Percentiles rank a stretch among this genome's conserved stretches.
Conservation (phyloP, 2,329 filamentous ascomycete species). For the Tolypocladium ovalisporum region DNA sequence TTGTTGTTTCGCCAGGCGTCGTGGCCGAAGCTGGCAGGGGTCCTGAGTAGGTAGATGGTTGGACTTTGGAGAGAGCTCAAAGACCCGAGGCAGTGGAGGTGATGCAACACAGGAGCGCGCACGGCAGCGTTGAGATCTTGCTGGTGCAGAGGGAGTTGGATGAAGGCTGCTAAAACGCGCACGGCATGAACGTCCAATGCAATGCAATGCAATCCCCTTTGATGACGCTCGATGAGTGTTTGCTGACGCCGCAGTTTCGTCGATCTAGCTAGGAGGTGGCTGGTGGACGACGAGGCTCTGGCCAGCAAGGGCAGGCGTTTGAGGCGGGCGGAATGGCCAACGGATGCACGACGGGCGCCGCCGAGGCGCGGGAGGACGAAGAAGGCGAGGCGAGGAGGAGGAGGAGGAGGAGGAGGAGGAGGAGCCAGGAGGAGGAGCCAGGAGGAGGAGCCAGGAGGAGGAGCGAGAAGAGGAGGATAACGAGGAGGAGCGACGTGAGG, state of each 20-base stretch:
- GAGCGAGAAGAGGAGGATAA: neutral
- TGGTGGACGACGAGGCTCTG: constrained; percentile 1
- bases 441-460: neutral
- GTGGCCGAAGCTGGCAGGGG: constrained; percentile 10
- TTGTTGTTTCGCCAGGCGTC: constrained; percentile 20
- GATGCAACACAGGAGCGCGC: neutral
- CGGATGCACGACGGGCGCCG: neutral
- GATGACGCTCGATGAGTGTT: neutral
- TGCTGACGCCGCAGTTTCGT: constrained; percentile 10
- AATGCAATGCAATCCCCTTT: neutral
- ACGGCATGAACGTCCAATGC: neutral
- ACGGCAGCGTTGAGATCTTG: constrained; percentile 1
- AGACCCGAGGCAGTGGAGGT: neutral
- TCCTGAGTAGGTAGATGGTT: constrained; percentile 12
- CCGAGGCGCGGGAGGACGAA: neutral
- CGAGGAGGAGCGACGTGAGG: neutral
- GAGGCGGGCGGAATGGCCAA: neutral
- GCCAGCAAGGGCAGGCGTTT: neutral
- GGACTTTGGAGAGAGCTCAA: neutral
- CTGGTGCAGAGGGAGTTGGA: neutral
- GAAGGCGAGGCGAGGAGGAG: neutral
- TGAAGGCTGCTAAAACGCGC: neutral
- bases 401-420: neutral
- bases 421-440: neutral
- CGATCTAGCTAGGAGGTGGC: constrained; percentile 3